Percentiles rank a stretch among this genome's conserved stretches.
Conservation (phyloP, 176 grass and related monocot genomes). For the Phoenix dactylifera region DNA sequence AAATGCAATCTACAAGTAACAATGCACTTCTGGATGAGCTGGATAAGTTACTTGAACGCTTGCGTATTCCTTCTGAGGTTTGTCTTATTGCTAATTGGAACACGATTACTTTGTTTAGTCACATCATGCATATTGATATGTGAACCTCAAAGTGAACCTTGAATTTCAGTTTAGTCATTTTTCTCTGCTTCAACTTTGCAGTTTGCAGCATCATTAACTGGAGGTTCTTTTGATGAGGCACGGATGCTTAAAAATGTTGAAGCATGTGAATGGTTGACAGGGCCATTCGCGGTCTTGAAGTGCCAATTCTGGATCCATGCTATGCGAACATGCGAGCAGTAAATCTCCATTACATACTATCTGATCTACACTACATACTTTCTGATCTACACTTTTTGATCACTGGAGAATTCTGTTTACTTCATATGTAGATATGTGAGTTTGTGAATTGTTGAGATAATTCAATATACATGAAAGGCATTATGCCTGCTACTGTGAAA, state of each 20-base stretch:
- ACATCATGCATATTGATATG: no score
- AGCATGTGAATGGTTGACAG: slow-evolving; percentile 98
- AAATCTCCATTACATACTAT: slow-evolving; percentile 20
- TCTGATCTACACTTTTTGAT: no score
- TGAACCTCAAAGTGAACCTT: no score
- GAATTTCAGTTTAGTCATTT: slow-evolving; percentile 15
- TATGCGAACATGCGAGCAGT: slow-evolving; percentile 86
- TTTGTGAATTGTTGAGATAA: no score
- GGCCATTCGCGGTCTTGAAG: slow-evolving; percentile 64
- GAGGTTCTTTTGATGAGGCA: slow-evolving; percentile 90
- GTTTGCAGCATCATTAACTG: slow-evolving; percentile 67
- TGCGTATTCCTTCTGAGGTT: slow-evolving; percentile 88
- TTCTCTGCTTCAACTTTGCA: slow-evolving; percentile 26
- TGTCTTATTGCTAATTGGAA: not conserved
- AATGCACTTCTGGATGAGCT: slow-evolving; percentile 78
- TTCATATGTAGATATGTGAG: no score
- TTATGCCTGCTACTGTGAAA: no score
- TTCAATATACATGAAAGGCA: no score
- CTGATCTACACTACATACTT: not conserved
- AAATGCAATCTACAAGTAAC: slow-evolving; percentile 87
- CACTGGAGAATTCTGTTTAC: no score
- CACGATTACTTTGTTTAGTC: not conserved
- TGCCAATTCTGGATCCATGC: slow-evolving; percentile 80
- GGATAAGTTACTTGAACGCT: slow-evolving; percentile 67
- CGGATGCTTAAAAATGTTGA: slow-evolving; percentile 97